These are phyloP conservation scores for Porphyrellus cyaneotinctus DNA, from an alignment of 768 basidiomycete genomes.

Conservation along the genomic window DNA sequence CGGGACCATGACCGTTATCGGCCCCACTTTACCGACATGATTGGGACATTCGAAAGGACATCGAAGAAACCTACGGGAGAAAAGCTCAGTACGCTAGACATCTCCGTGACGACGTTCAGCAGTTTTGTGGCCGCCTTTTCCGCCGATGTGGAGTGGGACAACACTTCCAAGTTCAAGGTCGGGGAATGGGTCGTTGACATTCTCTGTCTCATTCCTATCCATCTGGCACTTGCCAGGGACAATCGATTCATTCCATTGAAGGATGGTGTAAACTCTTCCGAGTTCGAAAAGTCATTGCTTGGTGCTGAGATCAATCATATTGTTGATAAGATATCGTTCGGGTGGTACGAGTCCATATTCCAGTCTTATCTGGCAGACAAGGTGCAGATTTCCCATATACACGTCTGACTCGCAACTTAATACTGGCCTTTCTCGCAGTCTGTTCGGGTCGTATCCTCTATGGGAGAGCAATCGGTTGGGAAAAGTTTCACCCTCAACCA, in stretches of 20 bases:
- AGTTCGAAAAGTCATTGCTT: constrained; percentile 49
- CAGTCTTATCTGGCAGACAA: constrained; percentile 59
- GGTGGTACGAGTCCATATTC: constrained; percentile 64
- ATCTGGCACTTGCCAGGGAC: constrained; percentile 55
- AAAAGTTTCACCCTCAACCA: constrained; percentile 59
- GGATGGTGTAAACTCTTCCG: constrained; percentile 47
- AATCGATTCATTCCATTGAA: constrained; percentile 61
- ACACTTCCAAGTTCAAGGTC: constrained; percentile 36
- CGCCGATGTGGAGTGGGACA: constrained; percentile 14
- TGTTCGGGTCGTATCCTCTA: constrained; percentile 62
- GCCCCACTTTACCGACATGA: constrained; percentile 43
- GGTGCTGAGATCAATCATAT: constrained; percentile 57
- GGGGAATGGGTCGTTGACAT: constrained; percentile 64
- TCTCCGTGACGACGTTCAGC: constrained; percentile 30
- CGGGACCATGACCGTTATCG: constrained; percentile 33
- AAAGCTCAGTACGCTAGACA: constrained; percentile 34
- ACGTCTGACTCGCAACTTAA: not conserved
- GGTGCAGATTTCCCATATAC: constrained; percentile 24
- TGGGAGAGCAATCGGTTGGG: constrained; percentile 66
- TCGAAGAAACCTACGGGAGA: constrained; percentile 51
- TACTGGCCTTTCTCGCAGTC: constrained; percentile 33
- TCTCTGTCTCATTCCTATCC: constrained; percentile 61
- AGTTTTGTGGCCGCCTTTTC: constrained; percentile 16
- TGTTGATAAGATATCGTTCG: constrained; percentile 53
- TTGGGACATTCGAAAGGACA: constrained; percentile 43